phyloP scores from a whole-genome alignment of 2,329 filamentous ascomycete species.

The Penicillium decumbens region DNA sequence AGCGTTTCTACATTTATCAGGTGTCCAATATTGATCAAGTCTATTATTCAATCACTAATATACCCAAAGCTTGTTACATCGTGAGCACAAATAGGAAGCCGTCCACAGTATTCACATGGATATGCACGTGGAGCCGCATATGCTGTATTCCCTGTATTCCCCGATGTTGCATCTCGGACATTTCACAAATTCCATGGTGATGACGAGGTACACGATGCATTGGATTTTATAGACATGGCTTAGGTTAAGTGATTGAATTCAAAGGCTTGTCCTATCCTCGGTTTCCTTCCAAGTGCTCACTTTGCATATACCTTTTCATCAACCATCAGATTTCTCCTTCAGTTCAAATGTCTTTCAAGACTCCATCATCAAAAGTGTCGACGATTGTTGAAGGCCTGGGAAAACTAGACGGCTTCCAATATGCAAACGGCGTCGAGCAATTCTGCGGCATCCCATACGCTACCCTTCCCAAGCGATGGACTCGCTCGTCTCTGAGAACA shows the following conservation, averaged over 20 bases:
- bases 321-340: neutral
- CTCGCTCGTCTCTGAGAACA: slow-evolving; percentile 6
- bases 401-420: slow-evolving; percentile 4
- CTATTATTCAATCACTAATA: neutral
- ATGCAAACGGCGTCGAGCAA: slow-evolving; percentile 11
- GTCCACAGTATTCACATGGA: neutral
- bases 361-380: slow-evolving; percentile 3
- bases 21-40: neutral
- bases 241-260: no score
- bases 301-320: no score
- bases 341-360: slow-evolving; percentile 7
- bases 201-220: no score
- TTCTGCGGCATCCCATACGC: slow-evolving; percentile 14
- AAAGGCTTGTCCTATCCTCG: no score
- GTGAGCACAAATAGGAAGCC: neutral
- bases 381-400: slow-evolving; percentile 5
- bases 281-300: no score
- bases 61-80: neutral
- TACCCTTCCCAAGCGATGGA: slow-evolving; percentile 10
- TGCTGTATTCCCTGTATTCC: neutral
- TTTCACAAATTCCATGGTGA: neutral
- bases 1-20: neutral
- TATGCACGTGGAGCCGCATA: neutral
- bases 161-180: neutral
- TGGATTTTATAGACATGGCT: no score